Evolutionary conservation across 2,329 filamentous ascomycete genomes (phyloP).

Genomic region (Aspergillus chevalieri): DNA sequence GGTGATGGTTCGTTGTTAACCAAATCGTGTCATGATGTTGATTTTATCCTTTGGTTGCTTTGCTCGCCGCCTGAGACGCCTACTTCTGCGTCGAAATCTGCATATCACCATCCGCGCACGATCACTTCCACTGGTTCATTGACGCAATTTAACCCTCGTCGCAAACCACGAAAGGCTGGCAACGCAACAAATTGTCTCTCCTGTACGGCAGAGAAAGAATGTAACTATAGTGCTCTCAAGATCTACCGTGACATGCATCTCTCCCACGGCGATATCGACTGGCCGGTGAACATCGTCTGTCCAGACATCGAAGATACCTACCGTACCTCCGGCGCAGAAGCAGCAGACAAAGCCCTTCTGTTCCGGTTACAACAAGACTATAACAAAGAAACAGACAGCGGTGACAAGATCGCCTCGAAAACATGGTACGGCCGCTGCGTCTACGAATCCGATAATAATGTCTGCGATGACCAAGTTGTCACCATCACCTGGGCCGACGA

Average conservation of each 20-base stretch:
- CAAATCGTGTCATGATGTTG: slow-evolving; percentile 95
- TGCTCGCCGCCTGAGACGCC: slow-evolving; percentile 56
- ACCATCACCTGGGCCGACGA: slow-evolving; percentile 83
- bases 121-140: slow-evolving; percentile 72
- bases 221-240: slow-evolving; percentile 77
- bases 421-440: slow-evolving; percentile 91
- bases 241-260: slow-evolving; percentile 71
- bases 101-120: slow-evolving; percentile 62
- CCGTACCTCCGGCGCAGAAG: slow-evolving; percentile 37
- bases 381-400: slow-evolving; percentile 46
- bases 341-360: slow-evolving; percentile 49
- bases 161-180: slow-evolving; percentile 71
- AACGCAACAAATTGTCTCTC: slow-evolving; percentile 78
- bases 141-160: slow-evolving; percentile 67
- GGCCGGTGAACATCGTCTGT: slow-evolving; percentile 85
- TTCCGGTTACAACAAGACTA: slow-evolving; percentile 50
- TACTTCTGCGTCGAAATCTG: slow-evolving; percentile 23
- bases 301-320: slow-evolving; percentile 82
- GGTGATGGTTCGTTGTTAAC: slow-evolving; percentile 76
- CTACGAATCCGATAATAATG: slow-evolving; percentile 86
- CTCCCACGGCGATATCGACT: slow-evolving; percentile 60
- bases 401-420: slow-evolving; percentile 45
- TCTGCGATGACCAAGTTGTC: slow-evolving; percentile 87
- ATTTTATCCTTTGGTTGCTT: slow-evolving; percentile 85
- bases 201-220: slow-evolving; percentile 67